These are phyloP conservation scores for Chaetomiaceae sp. DNA, from an alignment of 2,329 filamentous ascomycete species.

Conservation along the genomic window DNA sequence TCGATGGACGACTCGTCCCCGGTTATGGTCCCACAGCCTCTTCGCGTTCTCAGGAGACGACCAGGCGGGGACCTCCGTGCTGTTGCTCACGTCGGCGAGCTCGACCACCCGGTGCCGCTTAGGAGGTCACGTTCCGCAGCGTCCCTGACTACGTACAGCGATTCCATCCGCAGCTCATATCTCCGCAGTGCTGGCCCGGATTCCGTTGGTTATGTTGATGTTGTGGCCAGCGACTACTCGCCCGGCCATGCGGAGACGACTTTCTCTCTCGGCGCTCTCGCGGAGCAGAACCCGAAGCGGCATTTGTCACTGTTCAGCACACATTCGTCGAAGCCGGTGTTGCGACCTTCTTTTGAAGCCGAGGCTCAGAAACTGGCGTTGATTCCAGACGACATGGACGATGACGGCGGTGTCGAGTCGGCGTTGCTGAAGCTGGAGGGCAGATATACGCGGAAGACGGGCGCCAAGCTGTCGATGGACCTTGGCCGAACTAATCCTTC, in stretches of 20 bases:
- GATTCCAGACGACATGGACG: constrained; percentile 73
- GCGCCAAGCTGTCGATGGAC: constrained; percentile 37
- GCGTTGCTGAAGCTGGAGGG: constrained; percentile 88
- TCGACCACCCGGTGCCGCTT: constrained; percentile 44
- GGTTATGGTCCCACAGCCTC: constrained; percentile 43
- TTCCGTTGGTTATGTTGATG: constrained; percentile 39
- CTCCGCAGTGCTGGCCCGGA: constrained; percentile 37
- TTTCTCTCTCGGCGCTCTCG: constrained; percentile 55
- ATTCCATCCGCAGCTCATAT: constrained; percentile 54
- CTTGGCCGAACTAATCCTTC: constrained; percentile 18
- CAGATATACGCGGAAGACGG: constrained; percentile 57
- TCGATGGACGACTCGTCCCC: constrained; percentile 37
- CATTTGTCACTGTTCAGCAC: constrained; percentile 54
- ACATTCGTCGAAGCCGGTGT: constrained; percentile 54
- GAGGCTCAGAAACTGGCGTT: constrained; percentile 82
- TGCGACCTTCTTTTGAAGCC: constrained; percentile 75
- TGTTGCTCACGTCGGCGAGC: constrained; percentile 57
- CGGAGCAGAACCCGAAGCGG: constrained; percentile 43
- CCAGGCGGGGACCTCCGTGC: constrained; percentile 71
- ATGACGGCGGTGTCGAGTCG: constrained; percentile 87
- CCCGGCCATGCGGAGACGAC: constrained; percentile 36
- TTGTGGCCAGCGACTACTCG: constrained; percentile 39
- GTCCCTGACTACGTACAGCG: constrained; percentile 54
- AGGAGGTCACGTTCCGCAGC: constrained; percentile 52
- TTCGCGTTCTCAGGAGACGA: constrained; percentile 60